Conservation (phyloP, 306 rosid species). For the Dryas alaskensis region DNA sequence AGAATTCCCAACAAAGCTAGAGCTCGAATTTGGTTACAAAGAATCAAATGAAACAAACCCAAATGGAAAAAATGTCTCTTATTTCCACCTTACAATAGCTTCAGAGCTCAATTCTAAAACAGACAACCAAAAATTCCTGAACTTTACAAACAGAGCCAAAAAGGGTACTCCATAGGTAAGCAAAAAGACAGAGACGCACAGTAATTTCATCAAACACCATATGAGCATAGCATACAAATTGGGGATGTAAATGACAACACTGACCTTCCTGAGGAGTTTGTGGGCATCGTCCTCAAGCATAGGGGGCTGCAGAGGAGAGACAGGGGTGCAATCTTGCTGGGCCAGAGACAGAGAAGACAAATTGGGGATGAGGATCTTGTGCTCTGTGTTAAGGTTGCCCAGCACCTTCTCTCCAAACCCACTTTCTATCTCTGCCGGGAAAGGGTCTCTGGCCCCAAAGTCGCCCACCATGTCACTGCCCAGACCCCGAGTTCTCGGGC, state of each 20-base stretch:
- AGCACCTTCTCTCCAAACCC: conserved; percentile 72
- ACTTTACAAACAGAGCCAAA: not conserved
- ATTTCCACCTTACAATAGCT: too few relatives aligned
- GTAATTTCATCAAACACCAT: conserved; percentile 23
- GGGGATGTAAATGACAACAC: not conserved
- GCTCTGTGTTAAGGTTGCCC: conserved; percentile 55
- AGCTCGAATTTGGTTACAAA: not conserved
- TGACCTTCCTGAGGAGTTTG: conserved; percentile 62
- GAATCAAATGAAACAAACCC: not conserved
- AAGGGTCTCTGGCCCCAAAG: conserved; percentile 88
- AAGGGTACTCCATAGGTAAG: not conserved
- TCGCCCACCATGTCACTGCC: conserved; percentile 54
- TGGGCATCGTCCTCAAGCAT: conserved; percentile 54
- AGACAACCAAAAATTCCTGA: not conserved
- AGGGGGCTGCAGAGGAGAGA: conserved; percentile 55
- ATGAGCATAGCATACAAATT: not conserved
- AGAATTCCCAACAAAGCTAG: not conserved
- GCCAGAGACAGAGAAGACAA: conserved; percentile 64
- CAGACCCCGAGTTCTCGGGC: conserved; percentile 23
- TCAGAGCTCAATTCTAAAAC: not conserved
- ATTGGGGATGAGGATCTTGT: conserved; percentile 83
- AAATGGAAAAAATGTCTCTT: too few relatives aligned
- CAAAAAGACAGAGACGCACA: not conserved
- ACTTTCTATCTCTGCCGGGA: conserved; percentile 81
- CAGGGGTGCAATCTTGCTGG: conserved; percentile 48